Evolutionary conservation across 2,329 filamentous ascomycete genomes (phyloP).

Genomic region (Pseudogymnoascus sp.): DNA sequence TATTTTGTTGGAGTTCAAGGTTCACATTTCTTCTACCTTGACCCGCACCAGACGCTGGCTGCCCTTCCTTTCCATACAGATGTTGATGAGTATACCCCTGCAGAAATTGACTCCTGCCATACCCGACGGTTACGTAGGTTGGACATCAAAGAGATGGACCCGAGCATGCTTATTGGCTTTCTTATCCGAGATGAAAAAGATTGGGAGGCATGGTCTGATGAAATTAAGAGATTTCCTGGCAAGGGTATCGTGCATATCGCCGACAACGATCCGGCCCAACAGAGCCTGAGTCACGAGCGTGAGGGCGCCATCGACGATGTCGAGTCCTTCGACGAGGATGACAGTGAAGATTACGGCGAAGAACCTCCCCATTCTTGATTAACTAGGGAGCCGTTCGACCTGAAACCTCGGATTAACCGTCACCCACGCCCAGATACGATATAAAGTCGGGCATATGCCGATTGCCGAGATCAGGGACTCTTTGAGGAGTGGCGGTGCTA

Average conservation of each 20-base stretch:
- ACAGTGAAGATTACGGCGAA: slow-evolving; percentile 32
- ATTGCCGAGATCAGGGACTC: neutral
- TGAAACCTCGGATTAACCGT: neutral
- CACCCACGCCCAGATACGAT: neutral
- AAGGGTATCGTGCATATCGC: slow-evolving; percentile 83
- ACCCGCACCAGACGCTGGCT: slow-evolving; percentile 79
- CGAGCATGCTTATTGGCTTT: slow-evolving; percentile 94
- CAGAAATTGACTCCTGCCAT: slow-evolving; percentile 77
- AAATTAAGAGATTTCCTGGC: slow-evolving; percentile 65
- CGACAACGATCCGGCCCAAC: slow-evolving; percentile 53
- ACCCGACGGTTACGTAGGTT: slow-evolving; percentile 75
- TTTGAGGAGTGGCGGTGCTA: neutral
- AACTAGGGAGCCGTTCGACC: neutral
- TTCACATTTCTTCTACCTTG: slow-evolving; percentile 82
- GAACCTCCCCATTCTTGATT: neutral
- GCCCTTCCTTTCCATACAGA: slow-evolving; percentile 58
- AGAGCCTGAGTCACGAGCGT: slow-evolving; percentile 47
- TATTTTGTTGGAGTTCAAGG: slow-evolving; percentile 69
- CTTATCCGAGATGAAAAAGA: slow-evolving; percentile 75
- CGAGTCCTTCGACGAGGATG: slow-evolving; percentile 72
- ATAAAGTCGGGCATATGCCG: neutral
- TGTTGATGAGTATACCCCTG: slow-evolving; percentile 49
- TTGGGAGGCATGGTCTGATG: slow-evolving; percentile 72
- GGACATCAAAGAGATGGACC: slow-evolving; percentile 88
- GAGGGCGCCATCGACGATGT: slow-evolving; percentile 80